phyloP scores from a whole-genome alignment of 768 basidiomycete species.

The Agrocybe praecox region DNA sequence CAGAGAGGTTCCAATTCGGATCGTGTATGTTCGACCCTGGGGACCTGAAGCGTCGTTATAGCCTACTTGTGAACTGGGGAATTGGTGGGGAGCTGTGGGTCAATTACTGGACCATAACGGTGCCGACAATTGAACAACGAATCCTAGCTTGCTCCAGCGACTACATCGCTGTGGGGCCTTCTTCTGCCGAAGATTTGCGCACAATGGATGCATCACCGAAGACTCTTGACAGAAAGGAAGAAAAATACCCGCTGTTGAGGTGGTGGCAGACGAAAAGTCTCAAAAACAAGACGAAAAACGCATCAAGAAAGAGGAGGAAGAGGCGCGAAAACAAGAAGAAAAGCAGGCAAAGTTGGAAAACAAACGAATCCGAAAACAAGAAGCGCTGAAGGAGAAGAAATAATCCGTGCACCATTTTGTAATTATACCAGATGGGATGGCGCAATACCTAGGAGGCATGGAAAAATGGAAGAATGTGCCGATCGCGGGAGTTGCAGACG shows the following conservation, averaged over 20 bases:
- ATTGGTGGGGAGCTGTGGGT: conserved; percentile 55
- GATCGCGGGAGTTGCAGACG: conserved; percentile 54
- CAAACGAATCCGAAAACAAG: conserved; percentile 13
- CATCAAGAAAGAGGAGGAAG: conserved; percentile 1
- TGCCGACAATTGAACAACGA: conserved; percentile 15
- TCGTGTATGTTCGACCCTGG: conserved; percentile 58
- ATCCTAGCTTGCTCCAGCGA: conserved; percentile 11
- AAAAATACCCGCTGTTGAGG: no score
- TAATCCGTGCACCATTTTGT: conserved; percentile 48
- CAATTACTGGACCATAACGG: conserved; percentile 62
- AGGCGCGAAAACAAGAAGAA: conserved; percentile 17
- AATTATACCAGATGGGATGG: conserved; percentile 49
- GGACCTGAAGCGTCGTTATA: conserved; percentile 51
- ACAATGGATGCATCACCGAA: no score
- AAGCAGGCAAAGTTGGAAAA: conserved; percentile 10
- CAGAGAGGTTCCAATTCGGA: conserved; percentile 62
- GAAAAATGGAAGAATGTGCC: conserved; percentile 53
- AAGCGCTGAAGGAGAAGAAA: conserved; percentile 20
- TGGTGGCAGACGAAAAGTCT: conserved; percentile 1
- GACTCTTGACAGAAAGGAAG: no score
- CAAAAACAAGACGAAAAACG: background rate
- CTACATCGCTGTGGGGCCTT: background rate
- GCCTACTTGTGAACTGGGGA: conserved; percentile 45
- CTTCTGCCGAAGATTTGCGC: background rate
- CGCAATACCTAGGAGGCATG: conserved; percentile 39